phyloP scores from a whole-genome alignment of 2,329 filamentous ascomycete genomes.

The Fusarium goolgardi region DNA sequence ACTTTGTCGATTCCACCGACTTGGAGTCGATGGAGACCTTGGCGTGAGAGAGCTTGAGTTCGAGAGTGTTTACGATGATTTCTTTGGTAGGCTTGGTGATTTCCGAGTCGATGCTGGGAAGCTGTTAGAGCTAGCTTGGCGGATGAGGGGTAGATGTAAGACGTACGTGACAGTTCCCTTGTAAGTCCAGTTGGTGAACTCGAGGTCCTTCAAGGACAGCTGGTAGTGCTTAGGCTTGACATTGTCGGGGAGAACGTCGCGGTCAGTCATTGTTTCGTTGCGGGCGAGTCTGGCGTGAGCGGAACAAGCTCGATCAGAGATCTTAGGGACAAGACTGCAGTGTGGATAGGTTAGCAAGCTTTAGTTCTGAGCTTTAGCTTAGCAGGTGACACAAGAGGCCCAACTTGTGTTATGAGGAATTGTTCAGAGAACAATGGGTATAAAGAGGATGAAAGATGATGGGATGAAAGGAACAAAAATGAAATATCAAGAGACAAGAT shows the following conservation, averaged over 20 bases:
- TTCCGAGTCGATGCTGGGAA: conserved; percentile 75
- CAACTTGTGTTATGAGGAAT: neutral
- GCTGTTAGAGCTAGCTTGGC: conserved; percentile 25
- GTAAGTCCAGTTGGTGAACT: conserved; percentile 80
- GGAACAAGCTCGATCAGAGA: conserved; percentile 51
- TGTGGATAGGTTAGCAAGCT: conserved; percentile 35
- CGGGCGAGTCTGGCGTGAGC: conserved; percentile 52
- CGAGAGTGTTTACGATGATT: conserved; percentile 85
- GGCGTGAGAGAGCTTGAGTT: conserved; percentile 78
- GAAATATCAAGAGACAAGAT: conserved; percentile 23
- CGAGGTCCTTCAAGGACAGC: conserved; percentile 82
- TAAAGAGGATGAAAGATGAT: conserved; percentile 6
- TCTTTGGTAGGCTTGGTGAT: conserved; percentile 78
- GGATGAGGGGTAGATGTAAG: conserved; percentile 17
- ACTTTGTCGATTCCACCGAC: conserved; percentile 70
- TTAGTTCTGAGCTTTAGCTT: conserved; percentile 39
- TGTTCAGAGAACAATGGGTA: conserved; percentile 10
- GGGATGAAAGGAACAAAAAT: conserved; percentile 4
- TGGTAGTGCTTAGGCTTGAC: conserved; percentile 89
- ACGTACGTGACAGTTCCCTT: conserved; percentile 78
- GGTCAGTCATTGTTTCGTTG: conserved; percentile 63
- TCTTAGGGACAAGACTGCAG: conserved; percentile 45
- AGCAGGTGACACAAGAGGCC: conserved; percentile 19
- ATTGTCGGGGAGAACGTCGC: conserved; percentile 70
- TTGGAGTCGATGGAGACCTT: conserved; percentile 70